These are phyloP conservation scores for Tylopilus subfusipes DNA, from an alignment of 768 basidiomycete genomes.

Conservation along the genomic window DNA sequence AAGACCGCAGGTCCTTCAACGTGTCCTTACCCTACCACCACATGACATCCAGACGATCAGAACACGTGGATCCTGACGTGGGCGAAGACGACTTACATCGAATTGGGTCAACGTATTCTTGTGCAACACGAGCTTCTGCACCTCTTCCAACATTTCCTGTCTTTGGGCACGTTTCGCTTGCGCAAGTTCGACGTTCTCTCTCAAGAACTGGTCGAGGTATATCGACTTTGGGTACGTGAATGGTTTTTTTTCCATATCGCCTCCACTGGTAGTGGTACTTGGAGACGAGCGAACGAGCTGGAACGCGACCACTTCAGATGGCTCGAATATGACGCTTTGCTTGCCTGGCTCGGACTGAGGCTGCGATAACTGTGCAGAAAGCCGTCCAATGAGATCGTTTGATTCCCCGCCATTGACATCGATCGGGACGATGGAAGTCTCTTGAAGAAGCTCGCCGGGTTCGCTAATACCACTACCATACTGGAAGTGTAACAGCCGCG, in stretches of 20 bases:
- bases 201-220: slow-evolving; percentile 71
- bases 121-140: slow-evolving; percentile 43
- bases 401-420: slow-evolving; percentile 42
- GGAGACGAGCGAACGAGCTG: slow-evolving; percentile 36
- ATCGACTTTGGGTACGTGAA: slow-evolving; percentile 64
- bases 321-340: slow-evolving; percentile 58
- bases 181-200: slow-evolving; percentile 48
- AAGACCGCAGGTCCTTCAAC: slow-evolving; percentile 55
- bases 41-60: background rate
- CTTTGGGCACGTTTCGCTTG: slow-evolving; percentile 33
- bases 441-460: slow-evolving; percentile 28
- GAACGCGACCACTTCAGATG: slow-evolving; percentile 65
- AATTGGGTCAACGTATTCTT: slow-evolving; percentile 48
- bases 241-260: slow-evolving; percentile 26
- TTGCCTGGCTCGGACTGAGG: slow-evolving; percentile 26
- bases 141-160: slow-evolving; percentile 44
- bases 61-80: background rate
- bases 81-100: slow-evolving; percentile 48
- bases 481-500: slow-evolving; percentile 52
- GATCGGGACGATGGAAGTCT: slow-evolving; percentile 50
- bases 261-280: slow-evolving; percentile 11
- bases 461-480: slow-evolving; percentile 45
- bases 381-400: slow-evolving; percentile 58
- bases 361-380: slow-evolving; percentile 34
- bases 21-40: slow-evolving; percentile 55